These are phyloP conservation scores for Crithidia mellificae DNA, from an alignment of 208 protist species.

Conservation along the genomic window DNA sequence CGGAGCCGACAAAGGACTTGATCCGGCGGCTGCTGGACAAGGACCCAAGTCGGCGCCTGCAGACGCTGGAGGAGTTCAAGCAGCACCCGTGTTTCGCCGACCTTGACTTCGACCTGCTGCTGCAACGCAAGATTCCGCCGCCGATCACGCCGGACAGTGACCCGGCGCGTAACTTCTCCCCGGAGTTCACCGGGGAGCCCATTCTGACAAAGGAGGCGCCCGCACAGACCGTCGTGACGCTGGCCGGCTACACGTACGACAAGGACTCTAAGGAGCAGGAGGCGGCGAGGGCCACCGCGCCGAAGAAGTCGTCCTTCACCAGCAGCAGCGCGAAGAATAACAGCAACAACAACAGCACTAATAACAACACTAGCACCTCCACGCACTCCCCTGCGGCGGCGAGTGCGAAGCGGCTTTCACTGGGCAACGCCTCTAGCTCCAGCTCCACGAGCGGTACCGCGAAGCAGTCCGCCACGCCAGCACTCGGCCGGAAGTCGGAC, in stretches of 20 bases:
- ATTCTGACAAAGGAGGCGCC: slow-evolving; percentile 36
- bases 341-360: background rate
- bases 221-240: slow-evolving; percentile 31
- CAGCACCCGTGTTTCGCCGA: slow-evolving; percentile 83
- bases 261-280: slow-evolving; percentile 17
- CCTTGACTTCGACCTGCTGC: slow-evolving; percentile 74
- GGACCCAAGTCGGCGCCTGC: slow-evolving; percentile 71
- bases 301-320: slow-evolving; percentile 3
- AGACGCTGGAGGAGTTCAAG: slow-evolving; percentile 82
- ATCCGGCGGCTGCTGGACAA: slow-evolving; percentile 80
- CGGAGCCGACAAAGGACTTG: slow-evolving; percentile 75
- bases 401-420: slow-evolving; percentile 12
- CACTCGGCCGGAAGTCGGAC: background rate
- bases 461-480: background rate
- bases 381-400: background rate
- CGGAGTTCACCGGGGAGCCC: slow-evolving; percentile 65
- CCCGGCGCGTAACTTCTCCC: slow-evolving; percentile 79
- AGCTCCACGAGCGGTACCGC: slow-evolving; percentile 12
- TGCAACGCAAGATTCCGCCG: slow-evolving; percentile 59
- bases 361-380: background rate
- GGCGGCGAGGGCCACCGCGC: background rate
- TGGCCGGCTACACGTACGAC: slow-evolving; percentile 80
- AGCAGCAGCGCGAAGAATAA: background rate
- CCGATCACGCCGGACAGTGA: slow-evolving; percentile 76
- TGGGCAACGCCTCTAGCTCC: slow-evolving; percentile 16